These are phyloP conservation scores for Prinsepia uniflora DNA, from an alignment of 306 rosid species.

Conservation along the genomic window DNA sequence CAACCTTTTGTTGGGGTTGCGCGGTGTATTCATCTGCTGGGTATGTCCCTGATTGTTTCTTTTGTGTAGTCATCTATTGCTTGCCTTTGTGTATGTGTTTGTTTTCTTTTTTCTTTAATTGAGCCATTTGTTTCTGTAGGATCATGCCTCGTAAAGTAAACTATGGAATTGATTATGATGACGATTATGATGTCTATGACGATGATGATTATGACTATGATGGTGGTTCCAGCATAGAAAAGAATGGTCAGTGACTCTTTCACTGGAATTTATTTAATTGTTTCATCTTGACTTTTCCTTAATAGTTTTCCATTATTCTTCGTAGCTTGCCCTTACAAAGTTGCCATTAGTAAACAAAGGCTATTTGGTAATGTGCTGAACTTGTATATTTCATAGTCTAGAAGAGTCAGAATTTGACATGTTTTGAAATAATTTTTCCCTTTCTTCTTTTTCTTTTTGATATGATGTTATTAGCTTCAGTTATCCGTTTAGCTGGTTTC, in stretches of 20 bases:
- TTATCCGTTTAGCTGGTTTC: neutral
- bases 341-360: too few relatives aligned
- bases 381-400: neutral
- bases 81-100: slow-evolving; percentile 7
- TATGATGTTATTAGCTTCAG: neutral
- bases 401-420: neutral
- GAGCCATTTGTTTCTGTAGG: slow-evolving; percentile 16
- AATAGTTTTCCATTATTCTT: neutral
- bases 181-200: slow-evolving; percentile 47
- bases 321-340: neutral
- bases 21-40: slow-evolving; percentile 4
- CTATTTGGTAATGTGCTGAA: neutral
- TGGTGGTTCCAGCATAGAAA: slow-evolving; percentile 41
- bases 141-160: slow-evolving; percentile 83
- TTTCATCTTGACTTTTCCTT: neutral
- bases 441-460: neutral
- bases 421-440: slow-evolving; percentile 2
- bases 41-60: slow-evolving; percentile 19
- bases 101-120: neutral
- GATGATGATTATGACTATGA: slow-evolving; percentile 34
- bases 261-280: slow-evolving; percentile 1
- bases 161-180: slow-evolving; percentile 60
- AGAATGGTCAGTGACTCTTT: slow-evolving; percentile 40
- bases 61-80: neutral
- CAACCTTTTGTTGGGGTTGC: slow-evolving; percentile 12